phyloP scores from a whole-genome alignment of 495 filamentous ascomycete genomes.

The Hypoxylon fragiforme region DNA sequence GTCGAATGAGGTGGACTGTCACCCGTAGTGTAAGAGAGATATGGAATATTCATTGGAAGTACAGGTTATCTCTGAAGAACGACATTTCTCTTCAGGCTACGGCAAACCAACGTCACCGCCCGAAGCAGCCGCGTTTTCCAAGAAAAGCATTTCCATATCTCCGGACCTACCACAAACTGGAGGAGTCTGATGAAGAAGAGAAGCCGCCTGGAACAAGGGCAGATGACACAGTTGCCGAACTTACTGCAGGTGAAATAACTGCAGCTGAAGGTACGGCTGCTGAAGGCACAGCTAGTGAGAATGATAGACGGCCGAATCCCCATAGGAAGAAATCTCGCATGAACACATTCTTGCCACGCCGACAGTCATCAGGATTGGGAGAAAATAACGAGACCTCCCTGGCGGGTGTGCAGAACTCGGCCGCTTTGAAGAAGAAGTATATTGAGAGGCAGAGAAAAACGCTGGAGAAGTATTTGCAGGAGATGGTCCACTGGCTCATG shows the following conservation, averaged over 20 bases:
- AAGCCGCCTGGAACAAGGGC: constrained; percentile 51
- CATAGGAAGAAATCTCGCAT: constrained; percentile 68
- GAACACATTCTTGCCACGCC: constrained; percentile 57
- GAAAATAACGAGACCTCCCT: constrained; percentile 37
- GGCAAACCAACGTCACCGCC: constrained; percentile 49
- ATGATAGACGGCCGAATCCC: constrained; percentile 40
- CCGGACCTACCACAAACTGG: constrained; percentile 76
- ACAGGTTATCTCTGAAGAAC: constrained; percentile 79
- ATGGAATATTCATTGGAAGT: constrained; percentile 88
- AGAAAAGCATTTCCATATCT: constrained; percentile 90
- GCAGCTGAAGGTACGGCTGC: constrained; percentile 47
- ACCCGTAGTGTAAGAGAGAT: constrained; percentile 86
- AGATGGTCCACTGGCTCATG: constrained; percentile 91
- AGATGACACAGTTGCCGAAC: constrained; percentile 53
- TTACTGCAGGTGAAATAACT: constrained; percentile 50
- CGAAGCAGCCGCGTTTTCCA: constrained; percentile 87
- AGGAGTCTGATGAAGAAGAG: constrained; percentile 83
- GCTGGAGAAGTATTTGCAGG: constrained; percentile 88
- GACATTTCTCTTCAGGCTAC: constrained; percentile 67
- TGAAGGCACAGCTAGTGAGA: constrained; percentile 48
- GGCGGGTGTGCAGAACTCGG: constrained; percentile 32
- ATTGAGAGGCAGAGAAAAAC: constrained; percentile 75
- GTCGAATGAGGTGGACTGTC: constrained; percentile 97
- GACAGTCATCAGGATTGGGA: constrained; percentile 45
- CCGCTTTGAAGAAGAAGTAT: constrained; percentile 51